Base-by-base conservation (phyloP, 495 filamentous ascomycete genomes). In the Achaetomiella virescens region DNA sequence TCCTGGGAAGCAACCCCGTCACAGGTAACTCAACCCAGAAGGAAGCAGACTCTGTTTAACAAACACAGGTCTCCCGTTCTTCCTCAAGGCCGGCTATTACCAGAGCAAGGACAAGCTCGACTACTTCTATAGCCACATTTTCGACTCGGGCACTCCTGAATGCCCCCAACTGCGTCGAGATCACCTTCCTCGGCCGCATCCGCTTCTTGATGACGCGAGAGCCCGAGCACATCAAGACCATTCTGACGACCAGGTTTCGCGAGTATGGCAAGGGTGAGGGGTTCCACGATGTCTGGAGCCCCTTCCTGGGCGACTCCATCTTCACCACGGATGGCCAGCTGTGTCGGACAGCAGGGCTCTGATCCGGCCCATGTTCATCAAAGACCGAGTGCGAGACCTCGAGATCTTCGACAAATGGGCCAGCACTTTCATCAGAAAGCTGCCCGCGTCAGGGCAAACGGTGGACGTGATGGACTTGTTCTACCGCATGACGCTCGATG, bases 331-430 rank as follows among this genome's bases (percentile, higher is more conserved):
- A 84, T 49, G 75, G 76, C n/a, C 66, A 75, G 45, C 59, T 65
- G 11, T 84, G 81, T 73, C 78, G 14, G 66, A 79, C 21, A 78
- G 75, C 36, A 66, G 81, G 6, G 69, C 70, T 31, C 63, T 83
- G 59, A 77, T 83, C 54, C 71, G 81, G 33, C 80, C 80, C 8
- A 80, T 81, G 70, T 82, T 83, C 60, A 67, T 81, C 65, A 81
- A 78, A 53, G 75, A 81, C 48, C 73, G 76, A 11, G 59, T 82
- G 1, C 61, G 56, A 33, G 62, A 72, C 48, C 59, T 71, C 10
- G 66, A 75, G 21, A 80, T 77, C 7, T 81, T 83, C 49, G 78
- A 81, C 52, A 71, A 68, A 55, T 73, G 79, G 66, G 66, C 72
- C 1, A 66, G 70, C 24, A 57, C 63, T 2, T 63, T 82, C 40